Conservation (phyloP, 306 rosid species). For the Inga laurina region DNA sequence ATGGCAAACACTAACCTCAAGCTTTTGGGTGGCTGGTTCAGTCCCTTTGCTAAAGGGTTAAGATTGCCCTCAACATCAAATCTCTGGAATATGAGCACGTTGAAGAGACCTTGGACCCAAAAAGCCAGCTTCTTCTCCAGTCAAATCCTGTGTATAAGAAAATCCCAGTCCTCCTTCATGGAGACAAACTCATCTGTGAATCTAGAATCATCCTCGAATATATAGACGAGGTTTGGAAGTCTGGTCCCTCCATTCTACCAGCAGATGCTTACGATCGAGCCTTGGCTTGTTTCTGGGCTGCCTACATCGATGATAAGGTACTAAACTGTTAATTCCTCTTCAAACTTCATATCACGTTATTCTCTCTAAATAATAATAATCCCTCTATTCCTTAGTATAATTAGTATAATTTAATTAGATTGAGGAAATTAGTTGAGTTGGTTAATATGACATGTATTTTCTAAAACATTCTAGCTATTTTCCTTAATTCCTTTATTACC, state of each 20-base stretch:
- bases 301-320: constrained; percentile 44
- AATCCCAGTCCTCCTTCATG: constrained; percentile 47
- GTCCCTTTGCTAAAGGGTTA: constrained; percentile 21
- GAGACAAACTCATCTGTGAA: constrained; percentile 36
- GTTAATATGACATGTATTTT: too few relatives aligned
- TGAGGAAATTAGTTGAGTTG: too few relatives aligned
- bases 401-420: too few relatives aligned
- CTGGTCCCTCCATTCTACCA: constrained; percentile 41
- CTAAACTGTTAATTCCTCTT: too few relatives aligned
- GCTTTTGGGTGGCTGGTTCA: constrained; percentile 38
- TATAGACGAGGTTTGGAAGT: constrained; percentile 42
- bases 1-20: constrained; percentile 39
- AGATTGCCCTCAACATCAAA: constrained; percentile 43
- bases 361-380: neutral
- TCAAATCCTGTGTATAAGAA: constrained; percentile 48
- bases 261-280: constrained; percentile 41
- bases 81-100: constrained; percentile 26
- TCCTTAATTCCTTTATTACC: too few relatives aligned
- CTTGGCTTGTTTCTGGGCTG: constrained; percentile 46
- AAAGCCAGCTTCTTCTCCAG: constrained; percentile 41
- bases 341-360: too few relatives aligned
- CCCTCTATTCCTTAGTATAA: too few relatives aligned
- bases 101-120: constrained; percentile 36
- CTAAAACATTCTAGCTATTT: too few relatives aligned
- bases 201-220: constrained; percentile 43